Percentiles rank a stretch among this genome's conserved stretches.
Evolutionary conservation across 441 rosid species (phyloP).

Genomic region (Omphalea diandra): DNA sequence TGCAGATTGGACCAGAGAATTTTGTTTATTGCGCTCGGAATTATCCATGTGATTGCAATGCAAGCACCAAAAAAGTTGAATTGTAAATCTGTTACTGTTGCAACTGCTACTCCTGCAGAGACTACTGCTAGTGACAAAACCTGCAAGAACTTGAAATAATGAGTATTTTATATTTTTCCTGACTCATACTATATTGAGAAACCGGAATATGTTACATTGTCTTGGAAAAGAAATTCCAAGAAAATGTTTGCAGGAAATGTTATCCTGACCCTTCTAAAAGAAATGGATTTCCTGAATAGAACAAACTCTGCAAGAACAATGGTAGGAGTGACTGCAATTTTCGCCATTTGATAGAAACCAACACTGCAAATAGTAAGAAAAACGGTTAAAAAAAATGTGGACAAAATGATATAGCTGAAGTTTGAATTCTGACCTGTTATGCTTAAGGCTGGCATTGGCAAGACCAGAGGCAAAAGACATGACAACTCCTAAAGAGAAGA

Average conservation of each 20-base stretch:
- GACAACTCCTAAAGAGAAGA: conserved; percentile 71
- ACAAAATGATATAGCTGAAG: not conserved
- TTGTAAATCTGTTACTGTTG: conserved; percentile 84
- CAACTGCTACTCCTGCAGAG: conserved; percentile 85
- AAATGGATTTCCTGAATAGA: conserved; percentile 61
- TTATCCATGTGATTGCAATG: conserved; percentile 78
- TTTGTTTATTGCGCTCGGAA: conserved; percentile 88
- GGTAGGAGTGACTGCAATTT: conserved; percentile 96
- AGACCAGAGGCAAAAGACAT: conserved; percentile 98
- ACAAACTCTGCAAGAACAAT: conserved; percentile 83
- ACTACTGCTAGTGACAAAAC: conserved; percentile 65
- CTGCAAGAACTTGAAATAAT: no score
- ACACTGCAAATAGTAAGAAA: conserved; percentile 48
- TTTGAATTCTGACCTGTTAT: conserved; percentile 56
- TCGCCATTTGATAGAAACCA: conserved; percentile 98
- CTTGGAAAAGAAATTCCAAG: no score
- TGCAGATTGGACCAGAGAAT: conserved; percentile 95
- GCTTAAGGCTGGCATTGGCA: conserved; percentile 84
- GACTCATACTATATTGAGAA: no score
- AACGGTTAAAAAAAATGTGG: not conserved
- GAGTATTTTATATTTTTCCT: no score
- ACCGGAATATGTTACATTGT: no score
- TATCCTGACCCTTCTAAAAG: conserved; percentile 51
- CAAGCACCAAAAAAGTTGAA: conserved; percentile 78
- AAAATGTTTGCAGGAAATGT: not conserved